Conservation (phyloP, 2,329 filamentous ascomycete species). For the Fusarium dimerum region DNA sequence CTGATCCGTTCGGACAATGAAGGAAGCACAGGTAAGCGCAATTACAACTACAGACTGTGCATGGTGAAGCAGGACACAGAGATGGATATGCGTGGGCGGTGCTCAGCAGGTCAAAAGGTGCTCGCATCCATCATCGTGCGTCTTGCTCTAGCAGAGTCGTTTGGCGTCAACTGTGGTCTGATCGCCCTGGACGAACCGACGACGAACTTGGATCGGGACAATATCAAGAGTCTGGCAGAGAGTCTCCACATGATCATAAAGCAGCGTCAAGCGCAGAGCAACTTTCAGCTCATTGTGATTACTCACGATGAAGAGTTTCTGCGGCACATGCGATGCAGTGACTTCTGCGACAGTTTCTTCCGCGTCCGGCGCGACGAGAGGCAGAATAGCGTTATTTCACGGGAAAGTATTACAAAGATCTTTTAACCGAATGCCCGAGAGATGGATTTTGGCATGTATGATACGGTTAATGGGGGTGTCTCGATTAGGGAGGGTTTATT, state of each 20-base stretch:
- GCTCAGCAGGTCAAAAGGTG: conserved; percentile 95
- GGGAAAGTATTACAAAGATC: conserved; percentile 59
- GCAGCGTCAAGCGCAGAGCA: conserved; percentile 78
- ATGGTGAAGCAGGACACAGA: conserved; percentile 98
- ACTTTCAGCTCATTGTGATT: conserved; percentile 98
- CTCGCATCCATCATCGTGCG: conserved; percentile 97
- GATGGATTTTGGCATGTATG: background rate
- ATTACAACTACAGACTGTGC: conserved; percentile 95
- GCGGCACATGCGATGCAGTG: conserved; percentile 87
- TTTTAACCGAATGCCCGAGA: conserved; percentile 29
- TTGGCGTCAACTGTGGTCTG: conserved; percentile 92
- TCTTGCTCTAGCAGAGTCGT: conserved; percentile 91
- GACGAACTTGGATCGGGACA: conserved; percentile 93
- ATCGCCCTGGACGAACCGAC: conserved; percentile 98
- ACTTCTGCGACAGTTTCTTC: conserved; percentile 92
- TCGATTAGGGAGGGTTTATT: background rate
- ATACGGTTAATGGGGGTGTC: background rate
- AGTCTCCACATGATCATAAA: conserved; percentile 87
- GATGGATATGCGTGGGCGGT: conserved; percentile 99
- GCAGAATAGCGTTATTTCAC: conserved; percentile 85
- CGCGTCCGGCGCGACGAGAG: conserved; percentile 78
- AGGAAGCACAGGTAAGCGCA: conserved; percentile 69
- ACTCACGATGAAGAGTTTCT: conserved; percentile 98
- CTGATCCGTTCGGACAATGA: conserved; percentile 92
- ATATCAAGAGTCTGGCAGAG: conserved; percentile 85